Evolutionary conservation across 2,329 filamentous ascomycete genomes (phyloP), one percentile per base, ranked within the genome.

Genomic region (Cladosporium sp.): DNA sequence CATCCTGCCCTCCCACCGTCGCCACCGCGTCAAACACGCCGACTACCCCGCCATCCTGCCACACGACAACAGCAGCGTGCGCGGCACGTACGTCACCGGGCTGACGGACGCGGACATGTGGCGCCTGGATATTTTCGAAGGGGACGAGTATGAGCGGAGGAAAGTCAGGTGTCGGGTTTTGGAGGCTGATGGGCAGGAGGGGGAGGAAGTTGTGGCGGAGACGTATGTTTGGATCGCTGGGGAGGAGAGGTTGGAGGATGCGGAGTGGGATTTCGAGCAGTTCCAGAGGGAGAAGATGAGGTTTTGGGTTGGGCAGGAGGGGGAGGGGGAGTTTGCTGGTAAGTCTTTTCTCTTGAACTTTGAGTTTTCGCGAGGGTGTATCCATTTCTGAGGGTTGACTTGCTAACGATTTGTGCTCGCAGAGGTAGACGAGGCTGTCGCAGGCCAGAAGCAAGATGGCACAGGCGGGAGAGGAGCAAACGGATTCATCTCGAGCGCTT

Each of bases 251-350:
- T 70, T 97, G 15, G 89, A 95, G 67, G 74, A 80, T 27, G 69
- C 73, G 18, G 90, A 96, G 67, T 97, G 92, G 92, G 88, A 95
- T 66, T 93, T 90, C 71, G 83, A 85, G 42, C 82, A 87, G 56
- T 97, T 96, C 65, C 82, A 85, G 54, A 75, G 77, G 60, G 84
- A 93, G 55, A 95, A 90, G 73, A 73, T 86, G 77, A 63, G 68
- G 43, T 71, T 73, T 58, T 85, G 83, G 83, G 73, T 77, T 53
- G 77, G 73, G 11, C 59, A 56, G 27, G 72, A 74, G 54, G 70
- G 67, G 15, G 73, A 77, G 51, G 73, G 72, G 56, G 72, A 72
- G 54, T 73, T 72, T 57, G 64, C 65, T 56, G 71, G 70, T 73
- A 66, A 58, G 70, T 50, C 53, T 11, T 24, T 2, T 36, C 15